Evolutionary conservation across 2,329 filamentous ascomycete genomes (phyloP).

Genomic region (Grosmannia serpens): DNA sequence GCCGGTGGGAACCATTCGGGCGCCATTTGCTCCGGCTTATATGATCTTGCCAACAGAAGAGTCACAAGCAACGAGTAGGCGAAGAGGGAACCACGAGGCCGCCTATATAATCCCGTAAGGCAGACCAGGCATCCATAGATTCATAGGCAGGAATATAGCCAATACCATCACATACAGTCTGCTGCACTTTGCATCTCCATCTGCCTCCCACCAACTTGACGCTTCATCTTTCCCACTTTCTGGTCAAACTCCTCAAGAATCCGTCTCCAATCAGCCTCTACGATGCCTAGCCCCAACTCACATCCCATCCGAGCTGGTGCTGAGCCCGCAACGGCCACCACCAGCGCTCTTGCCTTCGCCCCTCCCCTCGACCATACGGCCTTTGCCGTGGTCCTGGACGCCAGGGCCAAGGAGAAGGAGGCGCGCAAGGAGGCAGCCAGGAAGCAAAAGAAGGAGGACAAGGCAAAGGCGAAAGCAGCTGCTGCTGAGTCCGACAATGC

Average conservation of each 20-base stretch:
- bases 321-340: not conserved
- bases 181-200: not conserved
- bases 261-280: not conserved
- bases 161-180: not conserved
- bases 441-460: not conserved
- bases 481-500: constrained; percentile 12
- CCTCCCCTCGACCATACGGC: constrained; percentile 3
- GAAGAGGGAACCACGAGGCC: not conserved
- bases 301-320: not conserved
- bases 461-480: not conserved
- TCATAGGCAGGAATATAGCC: not conserved
- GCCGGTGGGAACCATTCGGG: not conserved
- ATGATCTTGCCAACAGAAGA: not conserved
- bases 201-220: not conserved
- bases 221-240: not conserved
- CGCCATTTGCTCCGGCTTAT: not conserved
- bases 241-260: not conserved
- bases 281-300: not conserved
- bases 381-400: constrained; percentile 3
- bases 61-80: not conserved
- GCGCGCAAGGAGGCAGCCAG: not conserved
- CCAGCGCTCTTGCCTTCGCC: constrained; percentile 5
- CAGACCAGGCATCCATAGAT: not conserved
- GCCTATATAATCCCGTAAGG: not conserved
- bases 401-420: not conserved